These are phyloP conservation scores for Groenewaldozyma sp. DNA, from an alignment of 1,139 yeast species.

Conservation along the genomic window DNA sequence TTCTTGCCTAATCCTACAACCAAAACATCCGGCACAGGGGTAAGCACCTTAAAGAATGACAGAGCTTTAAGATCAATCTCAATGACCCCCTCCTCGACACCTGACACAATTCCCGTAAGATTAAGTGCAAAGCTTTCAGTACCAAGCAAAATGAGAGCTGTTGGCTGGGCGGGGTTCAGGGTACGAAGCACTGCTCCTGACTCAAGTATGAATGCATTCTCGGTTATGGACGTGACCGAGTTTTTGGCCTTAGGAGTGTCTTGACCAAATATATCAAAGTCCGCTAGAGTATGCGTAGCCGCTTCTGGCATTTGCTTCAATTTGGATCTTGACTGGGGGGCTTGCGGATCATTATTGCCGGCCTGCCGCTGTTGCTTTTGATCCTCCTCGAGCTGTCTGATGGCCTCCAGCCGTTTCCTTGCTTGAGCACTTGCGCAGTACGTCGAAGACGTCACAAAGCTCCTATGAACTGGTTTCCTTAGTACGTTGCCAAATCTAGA, in stretches of 20 bases:
- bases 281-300: conserved; percentile 21
- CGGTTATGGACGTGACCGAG: conserved; percentile 38
- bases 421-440: too few relatives aligned
- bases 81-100: conserved; percentile 31
- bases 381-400: too few relatives aligned
- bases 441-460: too few relatives aligned
- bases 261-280: conserved; percentile 28
- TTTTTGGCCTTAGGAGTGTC: conserved; percentile 26
- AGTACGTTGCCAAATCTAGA: too few relatives aligned
- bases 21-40: conserved; percentile 72
- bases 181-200: conserved; percentile 38
- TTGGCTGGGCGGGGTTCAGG: conserved; percentile 39
- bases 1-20: conserved; percentile 61
- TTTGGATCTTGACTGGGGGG: too few relatives aligned
- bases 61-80: conserved; percentile 34
- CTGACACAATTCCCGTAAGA: conserved; percentile 28
- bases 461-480: too few relatives aligned
- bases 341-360: too few relatives aligned
- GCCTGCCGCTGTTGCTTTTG: too few relatives aligned
- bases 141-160: conserved; percentile 52
- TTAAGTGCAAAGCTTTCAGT: conserved; percentile 57
- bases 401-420: too few relatives aligned
- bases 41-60: conserved; percentile 44
- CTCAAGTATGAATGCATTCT: conserved; percentile 39
- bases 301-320: conserved; percentile 10